phyloP scores from a whole-genome alignment of 108 stramenopile genomes.

The Pseudonitzschia multistriata region DNA sequence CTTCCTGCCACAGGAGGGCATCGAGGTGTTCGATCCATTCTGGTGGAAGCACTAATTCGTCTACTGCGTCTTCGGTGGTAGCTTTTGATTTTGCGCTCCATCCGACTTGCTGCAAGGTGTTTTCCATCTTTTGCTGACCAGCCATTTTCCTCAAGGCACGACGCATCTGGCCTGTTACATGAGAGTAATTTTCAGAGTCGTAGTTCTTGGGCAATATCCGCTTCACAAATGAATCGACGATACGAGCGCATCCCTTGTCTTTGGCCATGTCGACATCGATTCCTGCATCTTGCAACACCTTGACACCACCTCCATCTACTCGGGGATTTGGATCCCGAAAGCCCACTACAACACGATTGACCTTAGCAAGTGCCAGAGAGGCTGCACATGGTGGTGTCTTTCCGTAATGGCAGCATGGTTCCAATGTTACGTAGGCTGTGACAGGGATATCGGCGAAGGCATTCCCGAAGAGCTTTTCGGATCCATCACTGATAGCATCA shows the following conservation, averaged over 20 bases:
- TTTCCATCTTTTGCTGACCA: conserved; percentile 47
- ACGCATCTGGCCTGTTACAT: conserved; percentile 55
- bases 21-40: conserved; percentile 71
- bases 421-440: conserved; percentile 91
- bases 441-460: conserved; percentile 34
- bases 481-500: conserved; percentile 31
- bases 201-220: conserved; percentile 57
- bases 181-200: conserved; percentile 27
- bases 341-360: conserved; percentile 82
- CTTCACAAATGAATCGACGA: conserved; percentile 67
- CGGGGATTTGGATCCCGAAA: conserved; percentile 82
- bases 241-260: conserved; percentile 39
- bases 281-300: conserved; percentile 64
- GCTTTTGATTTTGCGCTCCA: conserved; percentile 38
- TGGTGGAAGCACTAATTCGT: conserved; percentile 33
- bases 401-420: conserved; percentile 89
- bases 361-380: conserved; percentile 57
- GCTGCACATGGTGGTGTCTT: conserved; percentile 86
- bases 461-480: conserved; percentile 49
- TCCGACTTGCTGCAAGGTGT: conserved; percentile 41
- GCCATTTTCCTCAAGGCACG: conserved; percentile 51
- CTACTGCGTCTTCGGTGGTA: conserved; percentile 27
- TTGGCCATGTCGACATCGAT: conserved; percentile 54
- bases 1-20: conserved; percentile 59
- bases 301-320: conserved; percentile 80